Evolutionary conservation across 1,139 yeast genomes (phyloP).

Genomic region (Candida sanyaensis): DNA sequence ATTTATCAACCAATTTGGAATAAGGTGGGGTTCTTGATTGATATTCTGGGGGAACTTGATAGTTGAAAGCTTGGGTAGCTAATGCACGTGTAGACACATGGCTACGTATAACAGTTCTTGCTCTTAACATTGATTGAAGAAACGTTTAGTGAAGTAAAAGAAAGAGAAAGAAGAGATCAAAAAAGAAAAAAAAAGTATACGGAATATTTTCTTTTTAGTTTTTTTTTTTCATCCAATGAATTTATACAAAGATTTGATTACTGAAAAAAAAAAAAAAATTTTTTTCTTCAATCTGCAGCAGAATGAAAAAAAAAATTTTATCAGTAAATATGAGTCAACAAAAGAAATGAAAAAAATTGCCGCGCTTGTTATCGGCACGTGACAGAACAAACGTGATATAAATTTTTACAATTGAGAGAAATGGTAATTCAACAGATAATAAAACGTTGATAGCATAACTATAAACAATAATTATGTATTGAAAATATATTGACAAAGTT

Average conservation of each 20-base stretch:
- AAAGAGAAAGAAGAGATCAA: conserved; percentile 4
- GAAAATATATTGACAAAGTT: too few species aligned
- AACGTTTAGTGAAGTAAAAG: not conserved
- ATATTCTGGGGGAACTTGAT: conserved; percentile 57
- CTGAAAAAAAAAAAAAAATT: conserved; percentile 3
- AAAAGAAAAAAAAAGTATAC: not conserved
- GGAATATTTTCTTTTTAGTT: not conserved
- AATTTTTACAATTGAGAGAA: too few species aligned
- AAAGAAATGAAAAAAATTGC: conserved; percentile 3
- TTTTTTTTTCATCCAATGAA: conserved; percentile 12
- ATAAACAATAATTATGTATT: too few species aligned
- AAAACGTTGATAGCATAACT: too few species aligned
- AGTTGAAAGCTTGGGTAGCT: conserved; percentile 35
- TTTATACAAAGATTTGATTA: conserved; percentile 15
- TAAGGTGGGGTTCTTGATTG: conserved; percentile 85
- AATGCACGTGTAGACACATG: conserved; percentile 21
- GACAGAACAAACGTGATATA: conserved; percentile 1
- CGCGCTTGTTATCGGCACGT: conserved; percentile 13
- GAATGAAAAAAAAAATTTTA: not conserved
- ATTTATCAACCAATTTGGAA: conserved; percentile 65
- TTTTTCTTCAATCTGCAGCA: conserved; percentile 5
- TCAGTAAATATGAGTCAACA: conserved; percentile 9
- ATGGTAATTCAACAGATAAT: too few species aligned
- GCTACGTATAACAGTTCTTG: conserved; percentile 10
- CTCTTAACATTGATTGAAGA: conserved; percentile 12